Evolutionary conservation across 306 rosid species (phyloP).

Genomic region (Chamaecrista fasciculata): DNA sequence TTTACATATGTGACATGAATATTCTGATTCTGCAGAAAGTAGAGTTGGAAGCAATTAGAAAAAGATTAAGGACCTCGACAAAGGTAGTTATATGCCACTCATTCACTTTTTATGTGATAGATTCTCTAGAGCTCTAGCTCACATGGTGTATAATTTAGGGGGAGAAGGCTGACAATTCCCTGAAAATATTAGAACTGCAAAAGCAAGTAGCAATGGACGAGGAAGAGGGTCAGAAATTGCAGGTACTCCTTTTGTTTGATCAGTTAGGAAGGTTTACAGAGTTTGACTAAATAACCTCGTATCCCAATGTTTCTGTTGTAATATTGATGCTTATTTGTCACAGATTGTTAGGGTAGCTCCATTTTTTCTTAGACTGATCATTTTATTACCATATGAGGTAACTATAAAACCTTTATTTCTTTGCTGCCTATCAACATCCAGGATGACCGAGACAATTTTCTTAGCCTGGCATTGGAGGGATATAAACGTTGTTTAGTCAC

Average conservation of each 20-base stretch:
- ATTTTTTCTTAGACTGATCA: neutral
- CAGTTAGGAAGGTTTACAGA: neutral
- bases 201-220: conserved; percentile 88
- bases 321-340: neutral
- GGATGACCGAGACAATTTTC: conserved; percentile 94
- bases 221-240: conserved; percentile 87
- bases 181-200: conserved; percentile 84
- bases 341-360: neutral
- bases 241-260: conserved; percentile 49
- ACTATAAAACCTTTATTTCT: neutral
- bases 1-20: conserved; percentile 21
- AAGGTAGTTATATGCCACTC: conserved; percentile 44
- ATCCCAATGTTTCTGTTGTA: neutral
- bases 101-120: conserved; percentile 6
- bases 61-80: conserved; percentile 64
- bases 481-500: conserved; percentile 77
- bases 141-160: conserved; percentile 48
- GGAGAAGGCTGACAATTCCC: conserved; percentile 72
- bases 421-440: conserved; percentile 36
- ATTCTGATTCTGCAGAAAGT: conserved; percentile 49
- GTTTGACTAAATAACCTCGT: conserved; percentile 15
- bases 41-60: conserved; percentile 82
- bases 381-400: neutral
- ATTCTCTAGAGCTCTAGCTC: conserved; percentile 19
- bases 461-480: conserved; percentile 83